Percentiles rank a stretch among this genome's conserved stretches.
Conservation (phyloP, 441 rosid species). For the Aquilaria agallochum region DNA sequence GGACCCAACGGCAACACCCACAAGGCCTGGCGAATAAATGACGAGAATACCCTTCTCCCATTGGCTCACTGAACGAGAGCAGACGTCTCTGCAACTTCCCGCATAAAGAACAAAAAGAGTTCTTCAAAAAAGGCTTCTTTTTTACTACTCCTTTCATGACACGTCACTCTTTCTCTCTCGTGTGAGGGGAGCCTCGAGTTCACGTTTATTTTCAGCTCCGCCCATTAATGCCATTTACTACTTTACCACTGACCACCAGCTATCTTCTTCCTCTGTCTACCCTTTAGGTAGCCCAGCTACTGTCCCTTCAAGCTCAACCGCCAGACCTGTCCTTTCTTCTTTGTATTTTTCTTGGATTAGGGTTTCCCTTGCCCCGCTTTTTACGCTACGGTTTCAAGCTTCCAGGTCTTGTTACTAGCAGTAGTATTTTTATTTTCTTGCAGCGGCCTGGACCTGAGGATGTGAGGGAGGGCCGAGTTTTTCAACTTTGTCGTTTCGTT, state of each 20-base stretch:
- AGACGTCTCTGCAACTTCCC: constrained; percentile 25
- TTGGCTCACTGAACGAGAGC: constrained; percentile 29
- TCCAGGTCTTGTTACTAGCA: constrained; percentile 23
- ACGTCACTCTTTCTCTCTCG: constrained; percentile 7
- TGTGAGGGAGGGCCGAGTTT: not conserved
- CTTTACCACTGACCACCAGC: constrained; percentile 29
- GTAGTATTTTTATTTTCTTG: constrained; percentile 18
- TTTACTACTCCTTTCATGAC: constrained; percentile 5
- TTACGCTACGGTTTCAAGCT: constrained; percentile 38
- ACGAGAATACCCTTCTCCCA: constrained; percentile 19
- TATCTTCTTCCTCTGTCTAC: not conserved
- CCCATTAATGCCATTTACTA: constrained; percentile 51
- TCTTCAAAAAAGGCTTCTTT: constrained; percentile 4
- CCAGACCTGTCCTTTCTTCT: constrained; percentile 10
- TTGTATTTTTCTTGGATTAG: constrained; percentile 14
- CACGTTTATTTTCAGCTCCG: constrained; percentile 27
- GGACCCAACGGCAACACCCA: too few relatives aligned
- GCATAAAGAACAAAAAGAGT: constrained; percentile 27
- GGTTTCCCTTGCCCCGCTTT: constrained; percentile 39
- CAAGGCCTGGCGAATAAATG: not conserved
- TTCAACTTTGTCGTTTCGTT: constrained; percentile 44
- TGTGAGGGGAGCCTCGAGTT: constrained; percentile 13
- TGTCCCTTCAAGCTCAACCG: constrained; percentile 11
- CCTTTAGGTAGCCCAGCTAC: too few relatives aligned
- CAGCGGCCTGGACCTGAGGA: too few relatives aligned